Conservation (phyloP, 768 basidiomycete species). For the Mycena belliarum region DNA sequence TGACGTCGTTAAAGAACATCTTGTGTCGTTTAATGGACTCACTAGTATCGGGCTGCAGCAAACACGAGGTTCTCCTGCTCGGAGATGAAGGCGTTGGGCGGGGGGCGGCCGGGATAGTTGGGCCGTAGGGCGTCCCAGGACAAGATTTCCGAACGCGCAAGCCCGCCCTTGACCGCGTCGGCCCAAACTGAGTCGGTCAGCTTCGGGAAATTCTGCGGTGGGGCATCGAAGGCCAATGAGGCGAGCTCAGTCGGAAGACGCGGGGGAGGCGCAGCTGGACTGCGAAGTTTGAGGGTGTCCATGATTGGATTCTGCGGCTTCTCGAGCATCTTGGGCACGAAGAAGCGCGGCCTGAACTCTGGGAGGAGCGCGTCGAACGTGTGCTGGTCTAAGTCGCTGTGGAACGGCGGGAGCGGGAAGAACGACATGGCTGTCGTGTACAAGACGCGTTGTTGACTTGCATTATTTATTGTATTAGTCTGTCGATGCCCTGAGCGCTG, state of each 20-base stretch:
- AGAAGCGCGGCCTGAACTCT: conserved; percentile 50
- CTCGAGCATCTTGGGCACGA: conserved; percentile 64
- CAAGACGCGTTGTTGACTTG: not conserved
- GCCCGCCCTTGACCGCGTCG: conserved; percentile 12
- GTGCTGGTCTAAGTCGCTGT: conserved; percentile 14
- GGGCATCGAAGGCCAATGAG: conserved; percentile 20
- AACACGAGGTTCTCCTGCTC: conserved; percentile 60
- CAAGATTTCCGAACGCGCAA: conserved; percentile 32
- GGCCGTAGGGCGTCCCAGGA: conserved; percentile 66
- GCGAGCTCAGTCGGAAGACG: conserved; percentile 34
- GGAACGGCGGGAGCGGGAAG: conserved; percentile 7
- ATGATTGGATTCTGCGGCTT: conserved; percentile 81
- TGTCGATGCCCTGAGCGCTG: not conserved
- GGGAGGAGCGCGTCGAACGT: conserved; percentile 34
- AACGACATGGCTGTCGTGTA: not conserved
- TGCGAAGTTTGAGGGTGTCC: conserved; percentile 46
- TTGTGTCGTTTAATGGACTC: conserved; percentile 26
- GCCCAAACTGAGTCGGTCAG: conserved; percentile 16
- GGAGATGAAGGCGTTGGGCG: conserved; percentile 61
- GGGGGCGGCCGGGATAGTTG: conserved; percentile 30
- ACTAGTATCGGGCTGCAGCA: conserved; percentile 63
- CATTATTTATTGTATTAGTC: too few species aligned
- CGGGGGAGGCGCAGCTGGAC: conserved; percentile 10
- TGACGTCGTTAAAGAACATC: conserved; percentile 4
- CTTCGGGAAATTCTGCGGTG: not conserved